A percentile compares a stretch with the other conserved stretches of the same genome.
These are phyloP conservation scores for Athelia sp. DNA, from an alignment of 1,284 basidiomycete genomes.

Conservation along the genomic window DNA sequence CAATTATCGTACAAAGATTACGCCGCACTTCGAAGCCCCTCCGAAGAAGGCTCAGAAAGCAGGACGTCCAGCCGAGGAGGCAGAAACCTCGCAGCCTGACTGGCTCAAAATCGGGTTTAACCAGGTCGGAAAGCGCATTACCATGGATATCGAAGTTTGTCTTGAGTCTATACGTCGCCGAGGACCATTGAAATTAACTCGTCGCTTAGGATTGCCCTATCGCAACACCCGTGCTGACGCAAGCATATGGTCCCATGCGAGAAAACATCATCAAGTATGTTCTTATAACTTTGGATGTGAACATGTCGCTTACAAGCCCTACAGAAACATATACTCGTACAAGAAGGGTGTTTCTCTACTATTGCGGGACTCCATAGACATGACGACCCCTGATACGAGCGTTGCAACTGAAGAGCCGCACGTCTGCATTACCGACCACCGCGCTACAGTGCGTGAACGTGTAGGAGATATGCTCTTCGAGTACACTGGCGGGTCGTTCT, in stretches of 20 bases:
- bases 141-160: conserved; percentile 91
- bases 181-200: neutral
- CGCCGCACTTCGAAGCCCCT: conserved; percentile 91
- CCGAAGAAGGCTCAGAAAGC: conserved; percentile 46
- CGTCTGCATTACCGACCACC: conserved; percentile 82
- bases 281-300: no score
- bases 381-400: conserved; percentile 10
- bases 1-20: conserved; percentile 94
- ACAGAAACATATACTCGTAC: conserved; percentile 76
- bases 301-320: conserved; percentile 6
- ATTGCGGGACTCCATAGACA: conserved; percentile 80
- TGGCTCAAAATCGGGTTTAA: conserved; percentile 92
- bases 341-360: conserved; percentile 90
- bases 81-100: conserved; percentile 37
- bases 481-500: conserved; percentile 88
- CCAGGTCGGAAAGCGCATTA: conserved; percentile 65
- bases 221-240: conserved; percentile 80
- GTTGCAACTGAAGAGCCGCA: conserved; percentile 45
- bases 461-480: conserved; percentile 84
- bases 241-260: conserved; percentile 59
- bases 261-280: conserved; percentile 67
- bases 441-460: conserved; percentile 76
- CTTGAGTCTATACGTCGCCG: neutral
- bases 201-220: conserved; percentile 82
- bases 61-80: conserved; percentile 15